These are phyloP conservation scores for Vitis hybrid DNA, from an alignment of 177 flowering plant species.

Conservation along the genomic window DNA sequence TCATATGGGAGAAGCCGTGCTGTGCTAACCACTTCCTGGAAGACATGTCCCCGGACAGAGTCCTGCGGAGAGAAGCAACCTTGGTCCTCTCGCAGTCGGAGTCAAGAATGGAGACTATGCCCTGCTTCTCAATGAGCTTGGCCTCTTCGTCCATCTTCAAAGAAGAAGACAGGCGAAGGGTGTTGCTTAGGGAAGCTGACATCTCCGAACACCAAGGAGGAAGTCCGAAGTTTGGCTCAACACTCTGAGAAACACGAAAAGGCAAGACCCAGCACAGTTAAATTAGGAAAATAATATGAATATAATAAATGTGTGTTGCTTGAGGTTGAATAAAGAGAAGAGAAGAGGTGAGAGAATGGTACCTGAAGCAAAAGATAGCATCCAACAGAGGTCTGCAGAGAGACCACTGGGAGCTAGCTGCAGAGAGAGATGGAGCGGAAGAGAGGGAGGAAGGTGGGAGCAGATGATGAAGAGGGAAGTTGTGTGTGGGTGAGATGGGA, in stretches of 20 bases:
- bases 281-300: not conserved
- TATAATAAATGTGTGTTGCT: not conserved
- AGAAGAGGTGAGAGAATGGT: not conserved
- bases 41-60: constrained; percentile 89
- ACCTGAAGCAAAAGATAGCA: constrained; percentile 22
- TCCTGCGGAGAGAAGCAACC: constrained; percentile 54
- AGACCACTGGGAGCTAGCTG: constrained; percentile 20
- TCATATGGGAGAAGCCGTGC: constrained; percentile 41
- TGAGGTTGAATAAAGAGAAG: not conserved
- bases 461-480: not conserved
- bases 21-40: constrained; percentile 65
- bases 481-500: constrained; percentile 29
- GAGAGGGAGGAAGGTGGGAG: not conserved
- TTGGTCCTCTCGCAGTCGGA: constrained; percentile 24
- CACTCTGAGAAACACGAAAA: not conserved
- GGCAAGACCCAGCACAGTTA: not conserved
- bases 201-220: constrained; percentile 16
- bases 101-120: constrained; percentile 65
- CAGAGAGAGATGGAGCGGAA: constrained; percentile 3
- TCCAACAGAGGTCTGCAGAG: constrained; percentile 30
- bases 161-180: constrained; percentile 19
- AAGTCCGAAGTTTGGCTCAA: not conserved
- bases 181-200: constrained; percentile 32
- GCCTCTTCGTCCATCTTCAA: constrained; percentile 23
- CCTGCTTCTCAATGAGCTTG: constrained; percentile 36